Percentiles rank a stretch among this genome's conserved stretches.
Conservation (phyloP, 2,329 filamentous ascomycete species). For the Plenodomus lindquistii region DNA sequence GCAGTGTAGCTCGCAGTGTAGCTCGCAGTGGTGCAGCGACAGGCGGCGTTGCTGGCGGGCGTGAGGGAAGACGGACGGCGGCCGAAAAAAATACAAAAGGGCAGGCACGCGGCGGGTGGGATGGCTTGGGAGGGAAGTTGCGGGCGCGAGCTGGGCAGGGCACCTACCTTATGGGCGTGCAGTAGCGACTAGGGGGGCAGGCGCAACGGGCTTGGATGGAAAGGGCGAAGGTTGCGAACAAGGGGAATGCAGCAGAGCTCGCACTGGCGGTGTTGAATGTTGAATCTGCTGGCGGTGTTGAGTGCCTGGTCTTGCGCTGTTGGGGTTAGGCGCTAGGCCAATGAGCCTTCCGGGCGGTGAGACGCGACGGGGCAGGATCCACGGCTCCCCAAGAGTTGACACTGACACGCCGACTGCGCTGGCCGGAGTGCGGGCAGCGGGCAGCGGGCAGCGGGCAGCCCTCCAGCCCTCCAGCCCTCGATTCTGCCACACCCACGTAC, state of each 20-base stretch:
- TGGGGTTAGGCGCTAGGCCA: conserved; percentile 31
- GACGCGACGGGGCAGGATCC: conserved; percentile 22
- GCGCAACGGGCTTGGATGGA: conserved; percentile 27
- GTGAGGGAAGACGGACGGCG: conserved; percentile 25
- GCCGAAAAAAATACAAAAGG: conserved; percentile 23
- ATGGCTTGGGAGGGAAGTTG: neutral
- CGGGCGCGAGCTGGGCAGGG: conserved; percentile 8
- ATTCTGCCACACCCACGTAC: neutral
- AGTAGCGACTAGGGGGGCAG: conserved; percentile 20
- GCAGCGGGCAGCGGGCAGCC: too few relatives aligned
- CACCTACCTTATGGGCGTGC: conserved; percentile 32
- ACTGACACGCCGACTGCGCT: too few relatives aligned
- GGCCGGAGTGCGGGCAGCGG: conserved; percentile 7
- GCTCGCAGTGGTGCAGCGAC: neutral
- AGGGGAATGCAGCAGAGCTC: conserved; percentile 25
- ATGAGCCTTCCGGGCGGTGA: conserved; percentile 37
- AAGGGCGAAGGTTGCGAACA: conserved; percentile 33
- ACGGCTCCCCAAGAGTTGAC: conserved; percentile 31
- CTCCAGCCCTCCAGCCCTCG: too few relatives aligned
- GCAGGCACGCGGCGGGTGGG: conserved; percentile 21
- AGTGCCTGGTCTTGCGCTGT: conserved; percentile 19
- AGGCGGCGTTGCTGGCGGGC: conserved; percentile 24
- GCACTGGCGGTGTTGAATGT: conserved; percentile 38
- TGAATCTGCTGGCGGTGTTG: conserved; percentile 21
- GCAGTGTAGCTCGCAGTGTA: conserved; percentile 2